Evolutionary conservation across 768 basidiomycete species (phyloP), one percentile per base, ranked within the genome.

Genomic region (Solioccasus polychromus): DNA sequence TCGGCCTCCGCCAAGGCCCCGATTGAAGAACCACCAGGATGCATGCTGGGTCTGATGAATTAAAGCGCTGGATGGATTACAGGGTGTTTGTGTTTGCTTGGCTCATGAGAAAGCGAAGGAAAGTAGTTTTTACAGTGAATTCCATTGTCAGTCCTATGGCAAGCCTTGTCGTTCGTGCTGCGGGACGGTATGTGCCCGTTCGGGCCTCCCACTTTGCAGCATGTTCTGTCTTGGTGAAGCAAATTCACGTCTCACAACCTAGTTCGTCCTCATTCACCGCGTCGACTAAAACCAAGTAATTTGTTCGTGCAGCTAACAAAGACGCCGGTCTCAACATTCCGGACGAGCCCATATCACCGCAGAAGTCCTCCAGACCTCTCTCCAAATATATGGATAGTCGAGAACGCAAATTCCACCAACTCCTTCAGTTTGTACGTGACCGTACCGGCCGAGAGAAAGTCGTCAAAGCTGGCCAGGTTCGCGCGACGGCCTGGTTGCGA

Each of bases 401-500:
- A 10, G 66, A 59, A 41, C 41, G 38, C 31, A 46, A 59, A 19
- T 66, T 66, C 10, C 18, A 51, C 5, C 23, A 57, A 11, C 52
- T 52, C 5, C 43, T 66, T 2, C 48, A 66, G 47, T 66, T 63
- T 24, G 55, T 66, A 24, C 48, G 42, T 20, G 55, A 67, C 35
- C 63, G 61, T 15, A 63, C 59, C 1, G 66, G 64, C 18, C 54
- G 55, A 20, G 43, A 53, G n/a, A 68, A 56, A 19, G 54, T 55
- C 19, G 44, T 61, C 47, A 63, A 61, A 39, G 52, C 54, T 26
- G 64, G 61, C 3, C 64, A 69, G 47, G 71, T 80, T 30, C 67
- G 74, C 30, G 63, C 73, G 25, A 67, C 69, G 12, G 68, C 74
- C 2, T 82, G 80, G 78, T 49, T 70, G 19, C 71, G 76, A 25